Percentiles rank a stretch among this genome's conserved stretches.
These are phyloP conservation scores for Rhodosporidiobolus odoratus DNA, from an alignment of 768 basidiomycete species.

Conservation along the genomic window DNA sequence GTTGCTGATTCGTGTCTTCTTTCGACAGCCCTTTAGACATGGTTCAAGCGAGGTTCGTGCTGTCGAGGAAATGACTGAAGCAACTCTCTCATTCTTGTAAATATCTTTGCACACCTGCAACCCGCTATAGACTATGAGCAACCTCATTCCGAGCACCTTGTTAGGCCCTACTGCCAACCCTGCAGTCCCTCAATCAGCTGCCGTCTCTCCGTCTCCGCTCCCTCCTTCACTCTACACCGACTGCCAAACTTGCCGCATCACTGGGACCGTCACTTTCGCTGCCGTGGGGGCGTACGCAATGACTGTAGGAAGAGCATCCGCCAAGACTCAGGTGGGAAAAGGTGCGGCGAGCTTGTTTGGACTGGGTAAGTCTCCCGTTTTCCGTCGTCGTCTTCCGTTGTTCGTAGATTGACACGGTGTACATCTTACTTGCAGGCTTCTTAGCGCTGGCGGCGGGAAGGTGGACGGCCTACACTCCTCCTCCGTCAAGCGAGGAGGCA, in stretches of 20 bases:
- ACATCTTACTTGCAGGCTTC: constrained; percentile 9
- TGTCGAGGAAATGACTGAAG: too few species aligned
- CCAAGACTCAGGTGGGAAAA: constrained; percentile 21
- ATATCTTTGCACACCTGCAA: too few species aligned
- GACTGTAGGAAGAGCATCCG: constrained; percentile 3
- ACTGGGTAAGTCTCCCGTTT: constrained; percentile 1
- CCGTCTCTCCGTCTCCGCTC: neutral
- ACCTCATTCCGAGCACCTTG: too few species aligned
- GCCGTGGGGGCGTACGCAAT: constrained; percentile 33
- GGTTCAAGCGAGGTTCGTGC: too few species aligned
- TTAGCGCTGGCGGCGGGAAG: constrained; percentile 26
- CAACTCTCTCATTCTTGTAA: too few species aligned
- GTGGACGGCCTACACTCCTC: constrained; percentile 28
- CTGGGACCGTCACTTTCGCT: constrained; percentile 34
- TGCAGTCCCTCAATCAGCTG: neutral
- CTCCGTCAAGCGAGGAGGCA: too few species aligned
- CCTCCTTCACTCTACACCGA: constrained; percentile 21
- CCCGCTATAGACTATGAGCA: too few species aligned
- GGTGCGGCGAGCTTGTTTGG: constrained; percentile 21
- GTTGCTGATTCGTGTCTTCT: constrained; percentile 61
- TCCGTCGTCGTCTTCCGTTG: neutral
- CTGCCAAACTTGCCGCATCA: constrained; percentile 34
- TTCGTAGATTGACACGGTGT: neutral
- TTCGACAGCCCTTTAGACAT: constrained; percentile 30
- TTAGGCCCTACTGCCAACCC: neutral